Conservation (phyloP, 768 basidiomycete genomes). For the Kwoniella dejecticola region DNA sequence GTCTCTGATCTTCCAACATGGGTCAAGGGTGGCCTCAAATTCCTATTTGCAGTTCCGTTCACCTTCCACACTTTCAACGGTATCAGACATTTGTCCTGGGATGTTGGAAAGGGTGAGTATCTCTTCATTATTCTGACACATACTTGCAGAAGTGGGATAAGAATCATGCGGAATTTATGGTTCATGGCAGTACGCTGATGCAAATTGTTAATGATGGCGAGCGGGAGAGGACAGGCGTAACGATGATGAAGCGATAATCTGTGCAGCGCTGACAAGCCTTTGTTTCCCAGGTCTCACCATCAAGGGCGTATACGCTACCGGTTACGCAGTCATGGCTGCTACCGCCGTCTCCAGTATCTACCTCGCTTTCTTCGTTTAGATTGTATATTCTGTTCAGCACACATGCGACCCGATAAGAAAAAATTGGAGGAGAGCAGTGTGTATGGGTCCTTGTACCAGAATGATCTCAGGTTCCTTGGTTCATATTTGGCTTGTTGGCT, state of each 20-base stretch:
- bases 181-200: no score
- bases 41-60: slow-evolving; percentile 79
- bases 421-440: no score
- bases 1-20: slow-evolving; percentile 72
- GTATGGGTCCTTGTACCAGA: no score
- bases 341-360: slow-evolving; percentile 74
- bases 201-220: no score
- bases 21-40: slow-evolving; percentile 74
- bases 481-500: background rate
- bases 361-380: slow-evolving; percentile 61
- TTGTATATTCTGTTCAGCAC: background rate
- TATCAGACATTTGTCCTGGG: slow-evolving; percentile 86
- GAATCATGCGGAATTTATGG: no score
- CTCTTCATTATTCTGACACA: background rate
- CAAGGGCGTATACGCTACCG: slow-evolving; percentile 76
- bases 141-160: background rate
- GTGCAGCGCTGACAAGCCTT: no score
- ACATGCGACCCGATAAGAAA: no score
- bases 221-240: no score
- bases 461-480: background rate
- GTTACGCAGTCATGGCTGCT: slow-evolving; percentile 80
- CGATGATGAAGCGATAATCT: no score
- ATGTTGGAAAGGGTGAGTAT: slow-evolving; percentile 78
- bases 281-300: slow-evolving; percentile 78
- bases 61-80: slow-evolving; percentile 91